Base-by-base conservation (phyloP, 805 yeast genomes). In the Cyberlindnera americana region DNA sequence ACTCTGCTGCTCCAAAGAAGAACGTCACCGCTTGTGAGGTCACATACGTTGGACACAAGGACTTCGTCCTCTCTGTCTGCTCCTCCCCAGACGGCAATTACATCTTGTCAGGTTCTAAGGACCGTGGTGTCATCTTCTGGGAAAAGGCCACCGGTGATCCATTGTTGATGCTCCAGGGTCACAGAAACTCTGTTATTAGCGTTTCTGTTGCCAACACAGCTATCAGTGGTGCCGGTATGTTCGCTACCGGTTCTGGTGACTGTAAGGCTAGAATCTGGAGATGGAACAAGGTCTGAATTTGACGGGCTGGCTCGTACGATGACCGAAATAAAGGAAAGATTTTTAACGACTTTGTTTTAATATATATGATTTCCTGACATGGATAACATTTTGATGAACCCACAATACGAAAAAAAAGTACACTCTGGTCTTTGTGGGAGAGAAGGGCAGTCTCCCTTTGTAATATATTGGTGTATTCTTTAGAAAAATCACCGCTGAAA, bases 181-280 rank as follows among this genome's bases (percentile, higher is more conserved):
- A 91, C 64, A 81, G 93, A 61, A 91, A 91, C 69, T 85, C 95
- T 9, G 98, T 93, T 34, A 91, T 91, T 52, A 81, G 91, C 40
- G 98, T 91, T 28, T 88, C 95, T 35, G 96, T 93, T 17, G 81
- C 93, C 18, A 88, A 89, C 51, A 80, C 79, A 47, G 81, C 87
- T 47, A 70, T 72, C 43, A 72, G 75, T 46, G 83, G 82, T 35
- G 81, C 78, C 49, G 91, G 95, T 35, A 81, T 87, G 54, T 93
- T 91, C 70, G 98, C 98, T 40, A 90, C 98, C 12, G 98, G 98
- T 41, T 77, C 88, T 65, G 99, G 98, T 62, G 98, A 91, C 66
- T 91, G 95, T 65, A 86, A 90, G 61, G 98, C 98, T 29, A 79
- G 96, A 65, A 85, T 91, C 58, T 91, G 99, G 99, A 78, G 83